These are phyloP conservation scores for Allium fistulosum DNA, from an alignment of 106 monocot genomes.

Conservation along the genomic window DNA sequence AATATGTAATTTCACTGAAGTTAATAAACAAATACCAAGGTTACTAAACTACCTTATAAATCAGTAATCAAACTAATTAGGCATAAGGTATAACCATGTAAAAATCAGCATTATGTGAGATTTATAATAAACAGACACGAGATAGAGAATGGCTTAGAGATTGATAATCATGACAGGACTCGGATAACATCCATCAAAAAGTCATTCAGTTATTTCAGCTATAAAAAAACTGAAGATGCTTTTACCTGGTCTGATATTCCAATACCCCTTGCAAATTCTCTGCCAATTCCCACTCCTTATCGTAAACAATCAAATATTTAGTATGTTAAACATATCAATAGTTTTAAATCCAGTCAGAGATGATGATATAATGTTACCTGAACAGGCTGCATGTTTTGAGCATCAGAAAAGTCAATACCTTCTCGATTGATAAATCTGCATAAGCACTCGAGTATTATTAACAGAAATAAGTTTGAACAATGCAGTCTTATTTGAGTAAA, in stretches of 20 bases:
- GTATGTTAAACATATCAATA: neutral
- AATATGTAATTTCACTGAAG: too few relatives aligned
- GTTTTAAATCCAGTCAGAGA: neutral
- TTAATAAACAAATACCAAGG: too few relatives aligned
- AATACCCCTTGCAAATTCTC: conserved; percentile 91
- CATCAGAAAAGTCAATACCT: conserved; percentile 98
- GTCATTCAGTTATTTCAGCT: neutral
- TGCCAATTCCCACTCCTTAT: conserved; percentile 88
- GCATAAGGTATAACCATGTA: too few relatives aligned
- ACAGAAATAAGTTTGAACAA: too few relatives aligned
- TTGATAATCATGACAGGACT: neutral
- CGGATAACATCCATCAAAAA: neutral
- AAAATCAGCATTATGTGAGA: neutral
- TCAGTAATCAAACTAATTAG: too few relatives aligned
- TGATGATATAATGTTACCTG: conserved; percentile 45
- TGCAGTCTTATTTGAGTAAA: too few relatives aligned
- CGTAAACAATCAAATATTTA: conserved; percentile 8
- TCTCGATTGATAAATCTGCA: conserved; percentile 89
- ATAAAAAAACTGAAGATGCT: neutral
- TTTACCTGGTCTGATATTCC: conserved; percentile 94
- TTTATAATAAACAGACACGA: conserved; percentile 1
- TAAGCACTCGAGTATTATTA: neutral
- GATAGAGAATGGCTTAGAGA: neutral
- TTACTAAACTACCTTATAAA: too few relatives aligned
- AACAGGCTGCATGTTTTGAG: conserved; percentile 82